Base-by-base conservation (phyloP, 169 alveolate species). In the Eimeria praecox region DNA sequence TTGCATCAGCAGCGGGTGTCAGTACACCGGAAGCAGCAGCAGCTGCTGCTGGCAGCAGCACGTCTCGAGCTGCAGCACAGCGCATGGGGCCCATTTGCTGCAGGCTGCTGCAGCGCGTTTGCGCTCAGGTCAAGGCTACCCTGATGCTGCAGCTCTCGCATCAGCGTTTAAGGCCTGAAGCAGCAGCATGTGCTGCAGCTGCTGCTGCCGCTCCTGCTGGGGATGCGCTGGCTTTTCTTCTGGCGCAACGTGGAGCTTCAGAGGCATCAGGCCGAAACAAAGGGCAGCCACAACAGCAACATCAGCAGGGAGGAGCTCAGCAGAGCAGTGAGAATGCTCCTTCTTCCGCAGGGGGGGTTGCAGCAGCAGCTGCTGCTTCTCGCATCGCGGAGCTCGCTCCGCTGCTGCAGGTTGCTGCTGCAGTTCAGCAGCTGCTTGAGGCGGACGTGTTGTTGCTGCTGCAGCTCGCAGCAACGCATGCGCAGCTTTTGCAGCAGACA, bases 21-120 rank as follows among this genome's bases (percentile, higher is more conserved):
- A 44, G 44, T 46, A 78, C 89, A 16, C 89, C 89, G 24, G 89
- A 78, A 78, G 89, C 89, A 78, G 89, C 89, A 78, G 89, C 89
- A 18, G 59, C 62, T 27, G 89, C 62, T 16, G 89, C 89, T 78
- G 89, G 89, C 33, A 78, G 62, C 89, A 78, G 66, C 89, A 78
- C 44, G 24, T 40, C 64, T 52, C 49, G 89, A 78, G 69, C 89
- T 24, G 89, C 42, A 46, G 89, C 89, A 44, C 89, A 44, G 69
- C 89, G 69, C 66, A 10, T 78, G 66, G 89, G 89, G 38, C 89
- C 89, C 42, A 44, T 78, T 30, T 78, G 89, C 69, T 44, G 89
- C 89, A 78, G 89, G 54, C 42, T 78, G 64, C 66, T 78, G 89
- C 64, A 78, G 64, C 89, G 54, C 38, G 89, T 78, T 18, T 78